Evolutionary conservation across 2,329 filamentous ascomycete genomes (phyloP), one percentile per base, ranked within the genome.

Genomic region (Epichloe coenophiala): DNA sequence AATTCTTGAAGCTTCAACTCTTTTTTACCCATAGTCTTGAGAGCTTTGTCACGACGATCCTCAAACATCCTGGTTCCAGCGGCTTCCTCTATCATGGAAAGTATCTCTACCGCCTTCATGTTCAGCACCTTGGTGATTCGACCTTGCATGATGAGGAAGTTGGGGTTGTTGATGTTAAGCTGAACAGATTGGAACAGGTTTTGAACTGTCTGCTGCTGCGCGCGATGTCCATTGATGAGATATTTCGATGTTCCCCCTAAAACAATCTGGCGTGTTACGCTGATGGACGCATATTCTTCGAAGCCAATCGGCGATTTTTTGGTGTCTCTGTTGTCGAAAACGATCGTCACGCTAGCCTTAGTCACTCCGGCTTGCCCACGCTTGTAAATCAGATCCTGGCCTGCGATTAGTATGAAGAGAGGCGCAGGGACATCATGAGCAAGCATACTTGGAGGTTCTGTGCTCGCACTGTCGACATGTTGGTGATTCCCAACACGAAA

Each of bases 81-180:
- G 8, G 94, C 93, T 70, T 98, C 93, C 69, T 98, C 93, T 50
- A 98, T 95, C 91, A 98, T 96, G 52, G 93, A 88, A 54, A 98
- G 69, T 54, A 97, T 96, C 61, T 98, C 93, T 38, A 94, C 90
- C 1, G 91, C 79, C 70, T 98, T 98, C 94, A 98, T 98, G 65
- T 98, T 98, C 58, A 98, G 68, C 37, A 98, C 93, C 66, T 98
- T 98, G 44, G 93, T 98, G 63, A 98, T 97, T 52, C 89, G 83
- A 55, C 93, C 93, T 67, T 98, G 93, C 90, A 98, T 98, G 62
- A 98, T 98, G 57, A 98, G 77, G 71, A 98, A 98, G 66, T 98
- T 98, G 21, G 94, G 93, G 63, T 98, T 98, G 75, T 98, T 98
- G 78, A 98, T 98, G 65, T 98, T 98, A 51, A 98, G 77, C 63